These are phyloP conservation scores for Babesia caballi DNA, from an alignment of 169 alveolate genomes.

Conservation along the genomic window DNA sequence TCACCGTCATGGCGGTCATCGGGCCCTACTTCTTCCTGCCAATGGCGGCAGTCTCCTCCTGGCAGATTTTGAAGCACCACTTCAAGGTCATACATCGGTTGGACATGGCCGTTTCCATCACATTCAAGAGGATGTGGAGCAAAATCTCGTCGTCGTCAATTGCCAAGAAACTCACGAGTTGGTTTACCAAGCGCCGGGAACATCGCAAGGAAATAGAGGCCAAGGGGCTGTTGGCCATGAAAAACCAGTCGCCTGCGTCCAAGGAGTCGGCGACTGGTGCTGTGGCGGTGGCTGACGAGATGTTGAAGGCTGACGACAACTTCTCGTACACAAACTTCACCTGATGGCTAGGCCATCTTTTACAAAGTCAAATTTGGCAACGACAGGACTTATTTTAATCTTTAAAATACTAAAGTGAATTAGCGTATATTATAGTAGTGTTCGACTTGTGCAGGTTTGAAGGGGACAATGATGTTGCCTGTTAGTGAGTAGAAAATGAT, in stretches of 20 bases:
- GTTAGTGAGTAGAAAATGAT: no score
- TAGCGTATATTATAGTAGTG: not conserved
- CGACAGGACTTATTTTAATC: not conserved
- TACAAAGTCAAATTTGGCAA: not conserved
- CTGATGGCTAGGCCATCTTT: conserved; percentile 37
- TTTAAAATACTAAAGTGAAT: not conserved
- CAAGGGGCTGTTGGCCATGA: conserved; percentile 27
- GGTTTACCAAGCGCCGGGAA: conserved; percentile 65
- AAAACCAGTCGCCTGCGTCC: not conserved
- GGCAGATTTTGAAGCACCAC: conserved; percentile 74
- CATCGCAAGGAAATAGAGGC: conserved; percentile 62
- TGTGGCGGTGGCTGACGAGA: conserved; percentile 13
- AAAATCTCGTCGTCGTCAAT: conserved; percentile 62
- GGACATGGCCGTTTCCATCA: conserved; percentile 69
- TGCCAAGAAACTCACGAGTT: conserved; percentile 52
- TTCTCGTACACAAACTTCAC: conserved; percentile 18
- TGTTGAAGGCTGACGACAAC: conserved; percentile 20
- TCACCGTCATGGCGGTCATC: conserved; percentile 71
- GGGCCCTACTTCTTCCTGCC: conserved; percentile 77
- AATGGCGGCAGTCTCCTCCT: conserved; percentile 73
- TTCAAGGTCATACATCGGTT: conserved; percentile 74
- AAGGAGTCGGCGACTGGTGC: not conserved
- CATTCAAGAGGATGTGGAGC: conserved; percentile 69
- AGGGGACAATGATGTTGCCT: no score
- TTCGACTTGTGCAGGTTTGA: no score